Base-by-base conservation (phyloP, 2,329 filamentous ascomycete genomes). In the Colletotrichum sp. region DNA sequence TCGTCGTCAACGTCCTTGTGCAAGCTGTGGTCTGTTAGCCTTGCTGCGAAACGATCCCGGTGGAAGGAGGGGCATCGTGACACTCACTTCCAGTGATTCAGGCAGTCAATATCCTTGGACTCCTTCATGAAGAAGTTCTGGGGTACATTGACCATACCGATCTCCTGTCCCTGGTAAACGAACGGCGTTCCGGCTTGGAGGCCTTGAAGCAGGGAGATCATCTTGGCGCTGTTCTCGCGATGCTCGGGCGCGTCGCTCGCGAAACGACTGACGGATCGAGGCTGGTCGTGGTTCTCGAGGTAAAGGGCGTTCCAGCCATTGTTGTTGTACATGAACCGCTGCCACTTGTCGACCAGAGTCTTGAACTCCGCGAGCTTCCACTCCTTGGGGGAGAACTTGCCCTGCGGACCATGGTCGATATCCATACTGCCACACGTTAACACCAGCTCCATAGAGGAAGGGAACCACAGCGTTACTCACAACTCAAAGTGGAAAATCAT, bases 401-500 rank as follows among this genome's bases (percentile, higher is more conserved):
- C 85, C 21, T 81, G 73, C 8, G 82, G 72, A 12, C 87, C 87
- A 71, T 87, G 83, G 73, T 91, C 89, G 18, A 91, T 83, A 44
- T 89, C 86, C 76, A 91, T 87, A 36, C 87, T 89, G 24, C 8
- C 60, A 39, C 16, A 34, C 59, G 39, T 70, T 62, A 78, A 78
- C 64, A 57, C 39, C 71, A 28, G 16, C 62, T 7, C 3, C 10
- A 4, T 13, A 5, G 5, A 10, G 28, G 30, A 26, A 9, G 9
- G 63, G 30, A 5, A 3, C 39, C n/a, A 34, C 15, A 59, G n/a
- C 3, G 4, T 52, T 26, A 81, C 86, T 80, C 79, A 89, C 88
- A 91, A 86, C 73, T 94, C 93, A 80, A 95, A 95, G 79, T 94
- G 91, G 83, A 95, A 95, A 44, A 95, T 92, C 92, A 95, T 95